Conservation (phyloP, 2,329 filamentous ascomycete genomes). For the Diaporthe citrichinensis region DNA sequence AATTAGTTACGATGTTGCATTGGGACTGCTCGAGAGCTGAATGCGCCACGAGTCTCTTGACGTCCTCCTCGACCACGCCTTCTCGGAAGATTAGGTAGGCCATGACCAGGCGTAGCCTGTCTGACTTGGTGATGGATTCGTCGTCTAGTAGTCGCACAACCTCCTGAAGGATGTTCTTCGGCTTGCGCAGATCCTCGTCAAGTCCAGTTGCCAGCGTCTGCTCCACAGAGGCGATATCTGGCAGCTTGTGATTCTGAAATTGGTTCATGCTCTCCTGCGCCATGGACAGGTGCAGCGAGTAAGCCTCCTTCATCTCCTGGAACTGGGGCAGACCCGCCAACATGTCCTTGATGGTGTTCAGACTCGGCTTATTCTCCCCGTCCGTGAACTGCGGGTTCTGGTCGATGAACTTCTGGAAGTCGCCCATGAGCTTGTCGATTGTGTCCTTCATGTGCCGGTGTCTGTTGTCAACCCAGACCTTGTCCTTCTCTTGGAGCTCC, state of each 20-base stretch:
- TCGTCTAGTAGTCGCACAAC: slow-evolving; percentile 92
- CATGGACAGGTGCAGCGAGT: slow-evolving; percentile 95
- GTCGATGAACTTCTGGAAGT: slow-evolving; percentile 92
- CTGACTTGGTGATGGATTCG: slow-evolving; percentile 76
- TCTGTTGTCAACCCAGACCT: slow-evolving; percentile 94
- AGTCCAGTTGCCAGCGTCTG: slow-evolving; percentile 92
- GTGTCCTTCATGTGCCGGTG: slow-evolving; percentile 99
- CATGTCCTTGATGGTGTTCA: slow-evolving; percentile 98
- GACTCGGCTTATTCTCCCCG: slow-evolving; percentile 73
- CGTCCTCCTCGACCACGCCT: slow-evolving; percentile 86
- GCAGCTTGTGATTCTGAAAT: slow-evolving; percentile 87
- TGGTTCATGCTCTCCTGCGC: slow-evolving; percentile 97
- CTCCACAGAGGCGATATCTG: slow-evolving; percentile 89
- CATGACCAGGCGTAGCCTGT: slow-evolving; percentile 87
- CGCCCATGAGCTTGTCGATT: slow-evolving; percentile 90
- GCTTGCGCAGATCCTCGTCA: slow-evolving; percentile 92
- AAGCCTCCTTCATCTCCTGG: slow-evolving; percentile 94
- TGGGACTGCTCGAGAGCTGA: slow-evolving; percentile 83
- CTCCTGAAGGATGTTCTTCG: slow-evolving; percentile 89
- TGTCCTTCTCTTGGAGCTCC: slow-evolving; percentile 91
- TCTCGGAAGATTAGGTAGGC: slow-evolving; percentile 90
- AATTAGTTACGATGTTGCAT: slow-evolving; percentile 77
- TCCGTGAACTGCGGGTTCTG: slow-evolving; percentile 95
- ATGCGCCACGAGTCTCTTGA: slow-evolving; percentile 87
- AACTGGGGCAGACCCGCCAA: slow-evolving; percentile 94